Evolutionary conservation across 805 yeast species (phyloP).

Genomic region (Schwanniomyces sp.): DNA sequence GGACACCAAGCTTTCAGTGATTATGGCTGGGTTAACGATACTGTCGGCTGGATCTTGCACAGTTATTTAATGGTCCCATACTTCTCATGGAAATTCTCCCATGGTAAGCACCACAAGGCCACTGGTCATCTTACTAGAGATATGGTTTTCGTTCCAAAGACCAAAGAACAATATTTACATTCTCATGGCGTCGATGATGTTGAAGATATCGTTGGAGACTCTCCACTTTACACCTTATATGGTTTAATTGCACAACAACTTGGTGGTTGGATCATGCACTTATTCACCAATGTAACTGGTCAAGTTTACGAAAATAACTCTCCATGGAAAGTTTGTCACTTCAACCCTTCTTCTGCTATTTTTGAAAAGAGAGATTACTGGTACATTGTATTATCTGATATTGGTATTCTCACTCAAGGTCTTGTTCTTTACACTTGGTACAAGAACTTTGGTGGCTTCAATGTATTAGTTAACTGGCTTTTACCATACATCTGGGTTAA

Average conservation of each 20-base stretch:
- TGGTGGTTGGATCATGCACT: slow-evolving; percentile 74
- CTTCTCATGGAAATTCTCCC: slow-evolving; percentile 84
- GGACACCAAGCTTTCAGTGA: slow-evolving; percentile 87
- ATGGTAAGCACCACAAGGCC: slow-evolving; percentile 87
- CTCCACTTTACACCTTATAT: slow-evolving; percentile 66
- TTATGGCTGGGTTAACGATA: slow-evolving; percentile 69
- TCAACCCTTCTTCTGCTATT: slow-evolving; percentile 69
- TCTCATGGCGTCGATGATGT: slow-evolving; percentile 34
- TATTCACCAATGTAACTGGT: slow-evolving; percentile 73
- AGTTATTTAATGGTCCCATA: slow-evolving; percentile 79
- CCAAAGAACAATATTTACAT: slow-evolving; percentile 54
- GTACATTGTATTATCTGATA: slow-evolving; percentile 69
- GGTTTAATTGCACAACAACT: slow-evolving; percentile 65
- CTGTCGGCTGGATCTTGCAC: slow-evolving; percentile 82
- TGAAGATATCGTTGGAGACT: slow-evolving; percentile 65
- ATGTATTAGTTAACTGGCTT: slow-evolving; percentile 66
- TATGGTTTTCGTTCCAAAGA: slow-evolving; percentile 80
- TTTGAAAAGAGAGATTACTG: slow-evolving; percentile 73
- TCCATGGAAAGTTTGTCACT: slow-evolving; percentile 59
- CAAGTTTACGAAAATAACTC: slow-evolving; percentile 54
- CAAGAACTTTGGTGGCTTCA: slow-evolving; percentile 60
- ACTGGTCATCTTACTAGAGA: slow-evolving; percentile 82
- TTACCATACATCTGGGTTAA: slow-evolving; percentile 78
- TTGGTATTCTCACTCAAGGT: slow-evolving; percentile 61
- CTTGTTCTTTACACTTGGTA: slow-evolving; percentile 60